Conservation (phyloP, 176 grass and related monocot genomes). For the Oryza australiensis region DNA sequence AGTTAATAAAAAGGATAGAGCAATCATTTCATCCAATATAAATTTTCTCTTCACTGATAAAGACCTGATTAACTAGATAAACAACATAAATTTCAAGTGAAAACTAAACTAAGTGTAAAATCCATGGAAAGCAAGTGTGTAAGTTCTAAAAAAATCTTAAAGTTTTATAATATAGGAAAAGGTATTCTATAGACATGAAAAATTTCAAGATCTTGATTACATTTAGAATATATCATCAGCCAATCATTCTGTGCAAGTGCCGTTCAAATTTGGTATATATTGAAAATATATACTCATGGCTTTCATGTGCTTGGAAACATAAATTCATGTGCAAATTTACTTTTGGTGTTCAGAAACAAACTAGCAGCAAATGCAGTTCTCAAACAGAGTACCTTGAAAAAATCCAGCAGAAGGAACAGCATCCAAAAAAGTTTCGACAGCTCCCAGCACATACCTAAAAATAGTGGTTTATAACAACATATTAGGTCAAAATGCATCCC, state of each 20-base stretch:
- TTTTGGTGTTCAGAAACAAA: neutral
- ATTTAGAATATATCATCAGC: neutral
- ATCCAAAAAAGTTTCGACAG: slow-evolving; percentile 98
- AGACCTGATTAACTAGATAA: neutral
- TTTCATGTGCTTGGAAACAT: neutral
- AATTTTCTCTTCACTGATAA: neutral
- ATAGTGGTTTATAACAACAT: neutral
- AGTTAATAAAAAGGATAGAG: neutral
- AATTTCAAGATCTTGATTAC: neutral
- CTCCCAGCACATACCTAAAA: slow-evolving; percentile 95
- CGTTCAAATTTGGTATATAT: slow-evolving; percentile 1
- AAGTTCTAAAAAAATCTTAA: neutral
- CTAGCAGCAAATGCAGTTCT: neutral
- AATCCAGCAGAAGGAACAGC: slow-evolving; percentile 83
- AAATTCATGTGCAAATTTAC: neutral
- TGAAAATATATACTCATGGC: neutral
- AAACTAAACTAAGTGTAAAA: neutral
- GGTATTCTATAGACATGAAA: neutral
- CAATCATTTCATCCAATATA: neutral
- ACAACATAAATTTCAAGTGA: neutral
- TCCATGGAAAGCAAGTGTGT: neutral
- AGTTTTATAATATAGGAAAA: neutral
- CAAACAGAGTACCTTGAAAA: slow-evolving; percentile 63
- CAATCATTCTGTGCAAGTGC: neutral
- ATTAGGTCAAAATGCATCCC: neutral